Base-by-base conservation (phyloP, 2,329 filamentous ascomycete genomes). In the Pseudocercospora fijiensis region DNA sequence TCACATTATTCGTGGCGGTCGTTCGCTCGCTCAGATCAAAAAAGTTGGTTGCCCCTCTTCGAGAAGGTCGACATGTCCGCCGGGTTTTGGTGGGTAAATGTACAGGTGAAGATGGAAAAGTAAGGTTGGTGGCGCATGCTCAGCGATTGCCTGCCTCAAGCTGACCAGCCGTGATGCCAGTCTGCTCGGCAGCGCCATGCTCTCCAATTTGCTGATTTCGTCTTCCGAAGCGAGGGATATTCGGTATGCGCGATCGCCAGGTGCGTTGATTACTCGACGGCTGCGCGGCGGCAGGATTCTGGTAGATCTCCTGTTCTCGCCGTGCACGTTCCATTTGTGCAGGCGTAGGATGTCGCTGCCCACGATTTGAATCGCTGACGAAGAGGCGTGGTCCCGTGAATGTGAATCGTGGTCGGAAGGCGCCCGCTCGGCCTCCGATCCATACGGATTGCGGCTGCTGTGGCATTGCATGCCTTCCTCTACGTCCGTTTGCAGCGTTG, bases 71-170 rank as follows among this genome's bases (percentile, higher is more conserved):
- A 53, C 13, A 53, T 26, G 49, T 27, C 49, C 49, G 26, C 49
- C 49, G 49, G 22, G 22, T 10, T n/a, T n/a, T 11, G 26, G 1
- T 27, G 24, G 49, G 11, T n/a, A 53, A 53, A 30, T 53, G 24
- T 53, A 53, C 49, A 53, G 7, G 20, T 24, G 49, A n/a, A 53
- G 26, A 53, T 26, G 24, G 26, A 26, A n/a, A 24, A 4, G 7
- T 18, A 30, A n/a, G 26, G 49, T 18, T 53, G 49, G 10, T 9
- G 22, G 4, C 24, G 43, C 10, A 26, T 63, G 51, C 68, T n/a
- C 67, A 64, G 24, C 68, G 61, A 30, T 62, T 64, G 10, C 73
- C 73, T 56, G 73, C 72, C 63, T 75, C 73, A 9, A 75, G 66
- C 27, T 74, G 68, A 13, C 62, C 60, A 18, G 73, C 72, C 18